Conservation (phyloP, 31 red algal genomes). For the Porphyra umbilicalis region DNA sequence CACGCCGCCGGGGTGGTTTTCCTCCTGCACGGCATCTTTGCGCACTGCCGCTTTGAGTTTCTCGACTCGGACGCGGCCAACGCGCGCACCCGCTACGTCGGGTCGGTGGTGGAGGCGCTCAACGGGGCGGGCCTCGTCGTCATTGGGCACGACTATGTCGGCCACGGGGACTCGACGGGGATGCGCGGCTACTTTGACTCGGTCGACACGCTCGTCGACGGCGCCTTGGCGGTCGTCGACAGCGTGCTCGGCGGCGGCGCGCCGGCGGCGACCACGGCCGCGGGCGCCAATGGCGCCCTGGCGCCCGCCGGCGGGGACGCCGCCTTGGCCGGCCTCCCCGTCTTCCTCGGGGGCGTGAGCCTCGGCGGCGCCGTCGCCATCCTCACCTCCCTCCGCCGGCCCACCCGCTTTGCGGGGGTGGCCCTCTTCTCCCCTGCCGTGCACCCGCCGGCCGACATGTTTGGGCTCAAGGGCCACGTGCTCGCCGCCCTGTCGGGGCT, state of each 20-base stretch:
- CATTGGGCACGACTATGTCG: conserved; percentile 49
- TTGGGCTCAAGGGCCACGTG: conserved; percentile 57
- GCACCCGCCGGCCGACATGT: conserved; percentile 68
- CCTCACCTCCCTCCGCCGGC: conserved; percentile 12
- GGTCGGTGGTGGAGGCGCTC: conserved; percentile 43
- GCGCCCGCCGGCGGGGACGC: neutral
- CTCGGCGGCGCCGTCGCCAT: conserved; percentile 53
- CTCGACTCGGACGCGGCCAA: conserved; percentile 44
- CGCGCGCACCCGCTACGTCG: conserved; percentile 30
- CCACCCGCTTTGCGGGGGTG: conserved; percentile 25
- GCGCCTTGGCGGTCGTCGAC: conserved; percentile 27
- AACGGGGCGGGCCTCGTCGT: conserved; percentile 36
- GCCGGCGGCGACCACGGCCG: neutral
- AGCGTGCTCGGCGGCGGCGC: conserved; percentile 7
- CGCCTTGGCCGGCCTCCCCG: conserved; percentile 3
- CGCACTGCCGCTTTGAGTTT: conserved; percentile 28
- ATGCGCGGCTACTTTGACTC: conserved; percentile 50
- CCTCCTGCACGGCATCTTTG: conserved; percentile 33
- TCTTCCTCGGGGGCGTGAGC: conserved; percentile 38
- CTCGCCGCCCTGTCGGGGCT: conserved; percentile 28
- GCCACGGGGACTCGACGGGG: conserved; percentile 40
- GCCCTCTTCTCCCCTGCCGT: conserved; percentile 58
- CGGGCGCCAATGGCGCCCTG: neutral
- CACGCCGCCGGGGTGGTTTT: conserved; percentile 20
- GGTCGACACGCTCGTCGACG: conserved; percentile 39